Percentiles rank a stretch among this genome's conserved stretches.
Conservation (phyloP, 1,139 yeast species). For the Keqinozyma sinolaborantium region DNA sequence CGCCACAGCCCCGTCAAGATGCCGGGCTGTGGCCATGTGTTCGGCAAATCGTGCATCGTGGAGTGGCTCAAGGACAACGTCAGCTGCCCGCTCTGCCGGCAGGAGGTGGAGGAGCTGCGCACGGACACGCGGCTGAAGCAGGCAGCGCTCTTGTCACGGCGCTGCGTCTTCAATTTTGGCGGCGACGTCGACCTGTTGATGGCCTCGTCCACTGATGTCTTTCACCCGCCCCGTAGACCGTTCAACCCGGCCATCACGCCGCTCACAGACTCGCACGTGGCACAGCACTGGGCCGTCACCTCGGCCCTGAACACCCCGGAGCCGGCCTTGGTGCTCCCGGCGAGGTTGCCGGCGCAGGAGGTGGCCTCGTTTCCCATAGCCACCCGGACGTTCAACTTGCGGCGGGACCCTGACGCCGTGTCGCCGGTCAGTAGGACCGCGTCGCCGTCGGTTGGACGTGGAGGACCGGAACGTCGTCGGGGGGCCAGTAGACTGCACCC, state of each 20-base stretch:
- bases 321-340: constrained; percentile 28
- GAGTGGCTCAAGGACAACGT: constrained; percentile 42
- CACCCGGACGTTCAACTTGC: constrained; percentile 4
- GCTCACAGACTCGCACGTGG: constrained; percentile 37
- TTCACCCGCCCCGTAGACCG: constrained; percentile 36
- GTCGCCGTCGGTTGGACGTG: background rate
- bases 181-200: constrained; percentile 13
- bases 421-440: background rate
- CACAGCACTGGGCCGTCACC: constrained; percentile 32
- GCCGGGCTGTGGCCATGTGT: constrained; percentile 42
- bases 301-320: constrained; percentile 13
- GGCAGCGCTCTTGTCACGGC: no score
- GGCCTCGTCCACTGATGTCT: constrained; percentile 34
- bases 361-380: constrained; percentile 6
- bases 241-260: constrained; percentile 38
- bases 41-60: constrained; percentile 40
- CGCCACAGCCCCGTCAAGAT: constrained; percentile 41
- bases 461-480: background rate
- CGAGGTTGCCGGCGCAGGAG: constrained; percentile 29
- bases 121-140: constrained; percentile 18
- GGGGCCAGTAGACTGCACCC: background rate
- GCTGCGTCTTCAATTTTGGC: no score
- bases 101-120: constrained; percentile 34
- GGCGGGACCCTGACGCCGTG: constrained; percentile 4
- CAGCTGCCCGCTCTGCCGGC: constrained; percentile 45